Evolutionary conservation across 305 asterid genomes (phyloP).

Genomic region (Solanum aculeatissimum): DNA sequence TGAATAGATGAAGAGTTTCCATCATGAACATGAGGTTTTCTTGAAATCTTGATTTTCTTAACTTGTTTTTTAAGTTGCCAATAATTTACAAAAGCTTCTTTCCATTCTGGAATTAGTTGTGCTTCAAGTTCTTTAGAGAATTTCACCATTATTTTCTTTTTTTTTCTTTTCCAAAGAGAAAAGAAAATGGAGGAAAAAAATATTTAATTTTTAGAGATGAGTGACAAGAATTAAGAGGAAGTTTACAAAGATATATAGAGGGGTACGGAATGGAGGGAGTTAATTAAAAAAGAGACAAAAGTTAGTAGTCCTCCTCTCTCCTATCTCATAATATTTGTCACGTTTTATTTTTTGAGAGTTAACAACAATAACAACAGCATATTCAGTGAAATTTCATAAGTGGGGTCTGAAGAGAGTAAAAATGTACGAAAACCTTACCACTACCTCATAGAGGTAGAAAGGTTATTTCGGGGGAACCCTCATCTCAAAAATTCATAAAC

Average conservation of each 20-base stretch:
- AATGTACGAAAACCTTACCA: too few relatives aligned
- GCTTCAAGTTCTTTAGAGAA: constrained; percentile 85
- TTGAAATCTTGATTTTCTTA: constrained; percentile 46
- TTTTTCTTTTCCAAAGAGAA: neutral
- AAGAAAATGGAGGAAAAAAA: neutral
- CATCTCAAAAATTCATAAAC: too few relatives aligned
- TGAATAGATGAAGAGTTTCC: neutral
- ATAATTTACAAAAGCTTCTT: constrained; percentile 74
- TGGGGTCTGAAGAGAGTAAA: too few relatives aligned
- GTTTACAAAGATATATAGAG: constrained; percentile 15
- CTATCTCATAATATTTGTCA: neutral
- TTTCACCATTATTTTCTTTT: constrained; percentile 47
- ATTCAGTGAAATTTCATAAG: too few relatives aligned
- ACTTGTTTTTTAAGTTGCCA: constrained; percentile 73
- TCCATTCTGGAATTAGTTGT: constrained; percentile 87
- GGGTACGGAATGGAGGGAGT: neutral
- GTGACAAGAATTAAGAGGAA: neutral
- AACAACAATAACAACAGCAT: too few relatives aligned
- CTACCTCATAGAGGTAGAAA: too few relatives aligned
- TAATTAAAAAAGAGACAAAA: neutral
- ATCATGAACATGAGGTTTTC: constrained; percentile 12
- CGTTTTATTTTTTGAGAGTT: neutral
- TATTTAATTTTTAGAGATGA: neutral
- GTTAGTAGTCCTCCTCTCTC: neutral
- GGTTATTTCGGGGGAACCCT: too few relatives aligned